Base-by-base conservation (phyloP, 148 eudicot genomes). In the Silene conica region DNA sequence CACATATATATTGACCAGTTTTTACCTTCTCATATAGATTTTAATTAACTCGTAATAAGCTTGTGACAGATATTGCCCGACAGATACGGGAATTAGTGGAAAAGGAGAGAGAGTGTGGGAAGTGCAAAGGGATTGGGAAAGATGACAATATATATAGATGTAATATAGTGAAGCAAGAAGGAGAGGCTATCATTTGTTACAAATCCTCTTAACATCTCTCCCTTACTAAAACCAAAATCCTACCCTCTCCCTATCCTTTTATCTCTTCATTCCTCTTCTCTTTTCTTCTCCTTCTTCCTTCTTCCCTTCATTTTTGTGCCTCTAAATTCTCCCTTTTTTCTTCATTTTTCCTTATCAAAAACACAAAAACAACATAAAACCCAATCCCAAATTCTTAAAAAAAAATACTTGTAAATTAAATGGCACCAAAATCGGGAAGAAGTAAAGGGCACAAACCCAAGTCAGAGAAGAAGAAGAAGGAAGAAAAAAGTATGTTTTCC, bases 351-450 rank as follows among this genome's bases (percentile, higher is more conserved):
- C 3, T 4, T 21, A 38, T 1, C 2, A 31, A 38, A 69, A 69
- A 1, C 20, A 38, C 73, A 64, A 73, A 63, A 26, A 5, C 25
- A 34, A 54, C 16, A 60, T 58, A 20, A 6, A 63, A 34, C 34
- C 19, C 28, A 58, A 48, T 13, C 11, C 12, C 11, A 48, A 48
- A 46, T 1, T 12, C 13, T 12, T 8, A 8, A 3, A 5, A 6
- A 48, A 48, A 50, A 50, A 50, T 13, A 13, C 55, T 48, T 15
- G 16, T 12, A 50, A 50, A 19, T 38, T 52, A 26, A 61, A 95
- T 95, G 99, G 99, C 99, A 66, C 99, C 99, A n/a, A 95, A 87
- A 82, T 92, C 98, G 1, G 78, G 89, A 25, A 88, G 80, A 59
- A 86, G 85, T 61, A 95, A 87, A 76, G 85, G 89, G 23, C 92